Evolutionary conservation across 2,329 filamentous ascomycete species (phyloP), one percentile per base, ranked within the genome.

Genomic region (Sphaceloma murrayae): DNA sequence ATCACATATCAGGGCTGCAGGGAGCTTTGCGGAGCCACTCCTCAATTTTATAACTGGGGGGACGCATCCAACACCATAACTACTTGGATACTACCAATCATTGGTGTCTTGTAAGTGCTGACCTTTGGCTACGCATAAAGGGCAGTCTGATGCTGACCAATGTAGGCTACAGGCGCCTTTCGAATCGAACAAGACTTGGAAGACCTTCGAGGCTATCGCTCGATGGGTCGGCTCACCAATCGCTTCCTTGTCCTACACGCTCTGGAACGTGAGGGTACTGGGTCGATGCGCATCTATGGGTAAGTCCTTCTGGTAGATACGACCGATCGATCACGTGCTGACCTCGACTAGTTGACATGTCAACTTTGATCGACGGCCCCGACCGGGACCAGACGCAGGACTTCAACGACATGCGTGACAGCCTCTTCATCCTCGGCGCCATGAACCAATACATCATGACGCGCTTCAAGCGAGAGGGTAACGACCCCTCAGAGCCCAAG

Each of bases 401-500:
- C n/a, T 66, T 63, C 47, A 55, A 52, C 4, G 58, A 58, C 14
- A 61, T 67, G 43, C 50, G 65, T 24, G 67, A 70, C 47, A 66
- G 64, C 0, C 61, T 69, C 51, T 68, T 64, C 42, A 57, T 70
- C 11, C 55, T 70, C 13, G 58, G 62, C 36, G 62, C 61, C 4
- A 64, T 68, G 58, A 68, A 68, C 33, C 67, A 69, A 50, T 69
- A 66, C 47, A 64, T 56, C 3, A 58, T 66, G 43, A 61, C 61
- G 27, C 53, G 53, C 2, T 40, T 47, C 24, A 49, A 50, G 4
- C 48, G 47, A 49, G 56, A 53, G 22, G 17, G 11, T 9, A n/a
- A 30, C 14, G 8, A 11, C 9, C 9, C 11, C 14, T 14, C 21
- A 9, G 39, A 43, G n/a, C n/a, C n/a, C n/a, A n/a, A n/a, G n/a